A percentile compares a stretch with the other conserved stretches of the same genome.
Evolutionary conservation across 2,329 filamentous ascomycete genomes (phyloP).

Genomic region (Talaromyces albobiverticillius): DNA sequence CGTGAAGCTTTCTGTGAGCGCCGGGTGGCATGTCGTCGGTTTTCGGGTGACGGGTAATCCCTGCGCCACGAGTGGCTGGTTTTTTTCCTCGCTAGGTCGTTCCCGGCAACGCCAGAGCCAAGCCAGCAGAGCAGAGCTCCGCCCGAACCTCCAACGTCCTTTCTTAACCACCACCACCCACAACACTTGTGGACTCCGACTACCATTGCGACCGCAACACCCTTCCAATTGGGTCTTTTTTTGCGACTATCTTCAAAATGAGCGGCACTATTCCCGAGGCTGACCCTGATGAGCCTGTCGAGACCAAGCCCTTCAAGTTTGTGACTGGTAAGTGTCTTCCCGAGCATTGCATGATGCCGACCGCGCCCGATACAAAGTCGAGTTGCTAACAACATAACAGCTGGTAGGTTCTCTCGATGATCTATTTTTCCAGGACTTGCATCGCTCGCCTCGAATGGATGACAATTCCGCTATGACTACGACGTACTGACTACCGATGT

Average conservation of each 20-base stretch:
- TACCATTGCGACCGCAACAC: slow-evolving; percentile 14
- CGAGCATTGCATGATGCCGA: slow-evolving; percentile 13
- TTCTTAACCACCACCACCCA: slow-evolving; percentile 19
- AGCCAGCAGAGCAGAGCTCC: slow-evolving; percentile 23
- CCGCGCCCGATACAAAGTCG: slow-evolving; percentile 11
- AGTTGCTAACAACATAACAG: slow-evolving; percentile 45
- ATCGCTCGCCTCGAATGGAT: slow-evolving; percentile 17
- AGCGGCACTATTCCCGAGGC: slow-evolving; percentile 67
- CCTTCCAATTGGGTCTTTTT: slow-evolving; percentile 12
- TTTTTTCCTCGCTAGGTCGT: slow-evolving; percentile 33
- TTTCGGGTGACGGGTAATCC: slow-evolving; percentile 33
- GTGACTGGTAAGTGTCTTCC: slow-evolving; percentile 76
- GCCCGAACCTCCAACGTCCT: slow-evolving; percentile 25
- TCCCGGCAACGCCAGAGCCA: slow-evolving; percentile 35
- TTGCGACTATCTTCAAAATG: slow-evolving; percentile 62
- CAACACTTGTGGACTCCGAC: slow-evolving; percentile 17
- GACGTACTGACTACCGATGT: slow-evolving; percentile 14
- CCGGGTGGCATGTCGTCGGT: slow-evolving; percentile 19
- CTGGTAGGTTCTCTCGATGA: slow-evolving; percentile 43
- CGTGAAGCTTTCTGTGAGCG: slow-evolving; percentile 18
- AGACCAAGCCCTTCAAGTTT: slow-evolving; percentile 99
- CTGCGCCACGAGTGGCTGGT: slow-evolving; percentile 28
- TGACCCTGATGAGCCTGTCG: slow-evolving; percentile 70
- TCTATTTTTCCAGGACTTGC: slow-evolving; percentile 9
- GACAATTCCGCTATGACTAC: neutral